Base-by-base conservation (phyloP, 1,139 yeast genomes). In the Yamadazyma kanchanaburiensis region DNA sequence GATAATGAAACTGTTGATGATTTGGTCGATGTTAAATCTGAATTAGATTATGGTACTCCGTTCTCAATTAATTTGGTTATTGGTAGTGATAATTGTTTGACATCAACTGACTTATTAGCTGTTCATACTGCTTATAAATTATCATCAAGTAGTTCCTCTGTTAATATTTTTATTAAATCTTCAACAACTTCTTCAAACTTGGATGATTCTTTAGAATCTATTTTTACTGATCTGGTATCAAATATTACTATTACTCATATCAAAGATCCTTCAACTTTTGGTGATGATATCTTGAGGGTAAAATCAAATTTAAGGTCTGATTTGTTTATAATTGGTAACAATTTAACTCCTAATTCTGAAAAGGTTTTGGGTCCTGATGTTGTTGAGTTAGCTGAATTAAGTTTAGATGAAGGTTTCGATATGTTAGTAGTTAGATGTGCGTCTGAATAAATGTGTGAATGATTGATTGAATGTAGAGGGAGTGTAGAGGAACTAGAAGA, bases 41-140 rank as follows among this genome's bases (percentile, higher is more conserved):
- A 17, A 12, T 6, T 8, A n/a, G 26, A 16, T 5, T n/a, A 4
- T 4, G 26, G 11, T 5, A 24, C 5, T 6, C 10, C 21, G 12
- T 26, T 21, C 10, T 22, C 27, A 1, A 31, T 58, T 11, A 55
- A 56, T 38, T 37, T 60, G 12, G 43, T 60, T 12, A 44, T 62
- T 29, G 51, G 46, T 29, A 60, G 58, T 39, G 59, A 58, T 30
- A 58, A 58, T 39, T 39, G 54, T n/a, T 48, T 63, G 30, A 58
- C 64, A 35, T 43, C 57, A 1, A 57, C 60, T 18, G 70, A 63
- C 32, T 47, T 59, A 26, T 51, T 62, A 23, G 49, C 62, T 3
- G 39, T 63, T 15, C 53, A 55, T 32, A 36, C 57, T 26, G 50
- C 52, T 14, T 45, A 45, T 26, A 50, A 49, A 30, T 41, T 61